Evolutionary conservation across 1,284 basidiomycete species (phyloP).

Genomic region (Ustilago shanxiensis): DNA sequence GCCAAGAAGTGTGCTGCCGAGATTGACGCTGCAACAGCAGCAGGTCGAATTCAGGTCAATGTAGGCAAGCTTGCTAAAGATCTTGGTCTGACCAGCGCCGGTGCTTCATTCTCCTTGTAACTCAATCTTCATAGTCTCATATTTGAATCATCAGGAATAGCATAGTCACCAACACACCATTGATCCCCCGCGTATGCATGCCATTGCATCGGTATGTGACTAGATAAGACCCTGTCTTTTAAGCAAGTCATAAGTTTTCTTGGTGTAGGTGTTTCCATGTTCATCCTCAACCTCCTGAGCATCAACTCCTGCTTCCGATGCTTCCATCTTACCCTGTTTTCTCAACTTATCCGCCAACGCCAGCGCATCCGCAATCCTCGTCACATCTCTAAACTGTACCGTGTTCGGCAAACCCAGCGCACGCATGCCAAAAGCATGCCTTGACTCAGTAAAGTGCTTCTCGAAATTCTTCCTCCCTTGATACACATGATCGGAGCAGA

Average conservation of each 20-base stretch:
- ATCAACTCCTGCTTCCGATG: slow-evolving; percentile 54
- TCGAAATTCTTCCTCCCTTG: slow-evolving; percentile 96
- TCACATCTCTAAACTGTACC: slow-evolving; percentile 99
- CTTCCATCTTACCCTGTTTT: slow-evolving; percentile 52
- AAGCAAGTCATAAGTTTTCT: slow-evolving; percentile 68
- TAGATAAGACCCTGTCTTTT: slow-evolving; percentile 68
- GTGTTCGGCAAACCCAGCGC: slow-evolving; percentile 97
- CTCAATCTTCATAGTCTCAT: neutral
- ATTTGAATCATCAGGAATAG: neutral
- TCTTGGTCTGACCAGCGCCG: slow-evolving; percentile 14
- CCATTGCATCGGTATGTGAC: neutral
- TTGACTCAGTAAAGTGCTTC: slow-evolving; percentile 90
- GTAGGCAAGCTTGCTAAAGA: slow-evolving; percentile 31
- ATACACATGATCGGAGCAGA: slow-evolving; percentile 79
- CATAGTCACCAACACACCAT: neutral
- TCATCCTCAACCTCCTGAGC: slow-evolving; percentile 69
- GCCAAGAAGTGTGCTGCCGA: neutral
- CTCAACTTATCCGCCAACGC: slow-evolving; percentile 72
- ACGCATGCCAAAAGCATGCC: slow-evolving; percentile 98
- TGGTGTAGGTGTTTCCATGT: slow-evolving; percentile 67
- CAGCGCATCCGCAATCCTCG: slow-evolving; percentile 94
- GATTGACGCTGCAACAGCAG: neutral
- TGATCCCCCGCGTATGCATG: neutral
- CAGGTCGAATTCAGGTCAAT: slow-evolving; percentile 14
- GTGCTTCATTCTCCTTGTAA: slow-evolving; percentile 19